Base-by-base conservation (phyloP, 2,329 filamentous ascomycete species). In the Neopestalotiopsis sp. region DNA sequence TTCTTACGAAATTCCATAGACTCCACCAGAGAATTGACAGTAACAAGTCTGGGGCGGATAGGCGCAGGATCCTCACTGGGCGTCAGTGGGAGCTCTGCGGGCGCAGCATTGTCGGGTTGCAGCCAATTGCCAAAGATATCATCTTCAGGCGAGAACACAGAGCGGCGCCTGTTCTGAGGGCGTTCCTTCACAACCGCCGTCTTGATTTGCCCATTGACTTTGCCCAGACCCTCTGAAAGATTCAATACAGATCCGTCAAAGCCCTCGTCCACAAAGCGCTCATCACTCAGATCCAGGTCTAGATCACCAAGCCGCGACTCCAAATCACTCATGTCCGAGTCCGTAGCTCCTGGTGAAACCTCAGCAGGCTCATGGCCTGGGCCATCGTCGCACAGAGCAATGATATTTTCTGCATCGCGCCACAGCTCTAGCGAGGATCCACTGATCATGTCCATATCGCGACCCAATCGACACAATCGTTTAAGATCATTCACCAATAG, bases 351-450 rank as follows among this genome's bases (percentile, higher is more conserved):
- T 53, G 45, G 45, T 6, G 59, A 62, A 2, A 71, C 66, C 34
- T 81, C 79, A 5, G 79, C 79, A 13, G 80, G 77, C 53, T 76
- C 72, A 17, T 79, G 78, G 13, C 83, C 82, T 5, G 81, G 74
- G 62, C 87, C 84, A 62, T 92, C 89, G 49, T 89, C 88, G 70
- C 92, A 94, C n/a, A 97, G 83, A 42, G 93, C 92, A 76, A 97
- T 96, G 80, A 97, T 95, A 14, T 92, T 93, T 78, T 96, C 92
- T 1, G 94, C 93, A 77, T 96, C 93, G 74, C 90, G 89, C 92
- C 93, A 97, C 61, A 93, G 83, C 13, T 83, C 82, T 13, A 86
- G 85, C 28, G 90, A 86, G 5, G 86, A 77, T 6, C 92, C 91
- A 69, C 87, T 81, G 0, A 89, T 79, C 76, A 95, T 87, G 56